Conservation (phyloP, 169 alveolate species). For the Babesia divergens region DNA sequence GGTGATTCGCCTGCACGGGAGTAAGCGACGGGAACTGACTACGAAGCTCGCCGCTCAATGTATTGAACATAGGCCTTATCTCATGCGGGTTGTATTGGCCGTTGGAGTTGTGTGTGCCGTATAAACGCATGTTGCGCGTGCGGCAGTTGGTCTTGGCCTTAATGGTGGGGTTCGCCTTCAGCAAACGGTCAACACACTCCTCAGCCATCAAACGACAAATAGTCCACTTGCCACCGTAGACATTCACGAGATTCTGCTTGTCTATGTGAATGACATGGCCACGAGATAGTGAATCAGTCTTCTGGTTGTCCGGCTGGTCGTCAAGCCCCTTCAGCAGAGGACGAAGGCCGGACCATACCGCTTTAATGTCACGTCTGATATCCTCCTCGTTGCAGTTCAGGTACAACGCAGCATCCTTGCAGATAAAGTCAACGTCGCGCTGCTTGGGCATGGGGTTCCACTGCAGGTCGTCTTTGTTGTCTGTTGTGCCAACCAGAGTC, state of each 20-base stretch:
- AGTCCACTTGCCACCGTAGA: constrained; percentile 96
- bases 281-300: constrained; percentile 83
- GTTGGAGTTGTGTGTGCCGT: constrained; percentile 63
- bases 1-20: constrained; percentile 64
- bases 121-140: constrained; percentile 63
- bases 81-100: constrained; percentile 64
- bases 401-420: constrained; percentile 74
- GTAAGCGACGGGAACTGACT: constrained; percentile 51
- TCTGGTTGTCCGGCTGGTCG: constrained; percentile 28
- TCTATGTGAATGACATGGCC: constrained; percentile 87
- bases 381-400: constrained; percentile 64
- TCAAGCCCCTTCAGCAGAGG: constrained; percentile 49
- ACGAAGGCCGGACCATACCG: constrained; percentile 47
- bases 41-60: constrained; percentile 54
- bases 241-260: constrained; percentile 81
- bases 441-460: constrained; percentile 69
- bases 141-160: constrained; percentile 69
- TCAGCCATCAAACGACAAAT: constrained; percentile 91
- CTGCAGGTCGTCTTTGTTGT: constrained; percentile 74
- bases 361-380: constrained; percentile 57
- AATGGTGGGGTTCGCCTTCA: constrained; percentile 45
- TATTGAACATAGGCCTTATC: constrained; percentile 66
- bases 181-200: constrained; percentile 72
- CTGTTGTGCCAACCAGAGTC: constrained; percentile 89
- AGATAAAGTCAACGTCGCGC: constrained; percentile 81